Percentiles rank a stretch among this genome's conserved stretches.
These are phyloP conservation scores for Pseudonitzschia pungens DNA, from an alignment of 108 stramenopile genomes.

Conservation along the genomic window DNA sequence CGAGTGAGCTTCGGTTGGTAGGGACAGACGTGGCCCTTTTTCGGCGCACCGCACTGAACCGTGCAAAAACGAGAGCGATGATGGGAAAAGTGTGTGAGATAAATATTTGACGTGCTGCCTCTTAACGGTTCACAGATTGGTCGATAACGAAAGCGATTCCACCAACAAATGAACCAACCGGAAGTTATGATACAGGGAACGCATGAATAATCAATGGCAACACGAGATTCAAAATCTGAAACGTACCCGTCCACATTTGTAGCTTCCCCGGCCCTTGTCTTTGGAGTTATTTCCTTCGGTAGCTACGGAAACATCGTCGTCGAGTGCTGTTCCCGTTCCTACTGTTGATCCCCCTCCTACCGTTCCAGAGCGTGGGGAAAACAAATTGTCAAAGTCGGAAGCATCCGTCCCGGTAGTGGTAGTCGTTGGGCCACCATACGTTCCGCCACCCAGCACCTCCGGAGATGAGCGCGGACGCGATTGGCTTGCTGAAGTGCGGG, in stretches of 20 bases:
- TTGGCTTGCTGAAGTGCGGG: conserved; percentile 3
- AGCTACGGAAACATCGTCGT: conserved; percentile 40
- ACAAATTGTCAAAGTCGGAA: conserved; percentile 27
- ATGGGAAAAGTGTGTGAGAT: not conserved
- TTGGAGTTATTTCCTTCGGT: conserved; percentile 43
- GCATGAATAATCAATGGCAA: not conserved
- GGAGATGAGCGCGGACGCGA: conserved; percentile 31
- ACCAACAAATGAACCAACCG: too few species aligned
- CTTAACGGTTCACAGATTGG: not conserved
- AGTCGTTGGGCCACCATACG: conserved; percentile 4
- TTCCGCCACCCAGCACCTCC: conserved; percentile 15
- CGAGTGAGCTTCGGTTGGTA: conserved; percentile 89
- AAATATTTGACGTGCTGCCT: too few species aligned
- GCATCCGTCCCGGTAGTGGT: conserved; percentile 29
- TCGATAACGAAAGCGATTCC: not conserved
- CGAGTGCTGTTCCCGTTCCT: not conserved
- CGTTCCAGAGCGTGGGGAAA: conserved; percentile 19
- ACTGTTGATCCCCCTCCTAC: not conserved
- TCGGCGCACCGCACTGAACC: conserved; percentile 81
- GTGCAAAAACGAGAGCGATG: not conserved
- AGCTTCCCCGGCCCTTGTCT: conserved; percentile 81
- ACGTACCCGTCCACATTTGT: conserved; percentile 80
- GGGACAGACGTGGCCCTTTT: conserved; percentile 92
- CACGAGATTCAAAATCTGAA: not conserved
- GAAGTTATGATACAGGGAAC: not conserved